Base-by-base conservation (phyloP, 2,329 filamentous ascomycete species). In the Mycocentrospora acerina region DNA sequence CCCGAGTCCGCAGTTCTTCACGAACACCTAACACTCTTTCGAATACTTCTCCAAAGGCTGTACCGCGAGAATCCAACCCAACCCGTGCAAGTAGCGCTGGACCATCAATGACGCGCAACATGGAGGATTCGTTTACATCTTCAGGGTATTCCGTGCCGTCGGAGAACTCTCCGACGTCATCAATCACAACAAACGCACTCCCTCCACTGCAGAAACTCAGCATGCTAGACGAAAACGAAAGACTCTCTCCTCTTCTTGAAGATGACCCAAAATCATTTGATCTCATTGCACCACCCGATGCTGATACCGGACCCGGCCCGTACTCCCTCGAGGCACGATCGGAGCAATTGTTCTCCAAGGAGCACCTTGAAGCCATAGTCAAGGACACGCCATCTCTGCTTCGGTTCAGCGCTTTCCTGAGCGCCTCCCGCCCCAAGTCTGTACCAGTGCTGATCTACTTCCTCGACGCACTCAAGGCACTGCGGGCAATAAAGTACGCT, bases 361-460 rank as follows among this genome's bases (percentile, higher is more conserved):
- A 82, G 35, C 85, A 89, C 64, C 70, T 89, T 18, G 64, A 75
- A 28, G 71, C 76, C 18, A 86, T 89, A 19, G 85, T 88, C 48
- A 69, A 75, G 3, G 80, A 87, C 40, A 78, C 82, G 0, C 68
- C 76, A 6, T 74, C 83, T 15, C 70, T 88, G 1, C 72, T 81
- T 35, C 77, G 75, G 29, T 90, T 90, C 59, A 85, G 80, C 2
- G 74, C 79, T 3, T 90, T 86, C 52, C 70, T 90, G 3, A 77
- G 78, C 40, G 63, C 71, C 4, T 71, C 77, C 29, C 74, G 83
- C 29, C 80, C 82, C 4, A 68, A 76, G 14, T 87, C 85, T 0
- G 71, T 87, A 2, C 78, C 83, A 0, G 68, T 86, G 7, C 67
- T 90, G 11, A 78, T 82, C 17, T 87, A 88, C 68, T 88, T 88